Evolutionary conservation across 495 filamentous ascomycete species (phyloP).

Genomic region (Podospora bellae-mahoneyi): DNA sequence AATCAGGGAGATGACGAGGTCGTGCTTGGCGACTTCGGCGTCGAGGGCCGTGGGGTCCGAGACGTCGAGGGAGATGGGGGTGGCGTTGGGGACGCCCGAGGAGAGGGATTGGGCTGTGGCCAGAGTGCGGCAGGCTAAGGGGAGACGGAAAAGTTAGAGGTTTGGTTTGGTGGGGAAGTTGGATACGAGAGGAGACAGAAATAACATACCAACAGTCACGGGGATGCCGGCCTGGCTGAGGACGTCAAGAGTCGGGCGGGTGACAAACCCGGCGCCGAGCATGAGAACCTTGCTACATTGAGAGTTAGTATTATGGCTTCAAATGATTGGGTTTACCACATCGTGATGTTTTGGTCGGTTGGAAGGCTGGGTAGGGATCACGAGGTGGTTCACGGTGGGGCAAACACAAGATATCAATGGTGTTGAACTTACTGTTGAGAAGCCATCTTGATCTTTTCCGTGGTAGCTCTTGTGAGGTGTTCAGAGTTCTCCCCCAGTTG

Average conservation of each 20-base stretch:
- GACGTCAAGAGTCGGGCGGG: slow-evolving; percentile 73
- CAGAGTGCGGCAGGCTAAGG: slow-evolving; percentile 78
- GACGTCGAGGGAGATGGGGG: slow-evolving; percentile 80
- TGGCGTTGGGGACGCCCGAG: slow-evolving; percentile 65
- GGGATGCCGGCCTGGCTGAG: slow-evolving; percentile 69
- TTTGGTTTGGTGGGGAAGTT: not conserved
- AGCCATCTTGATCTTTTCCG: slow-evolving; percentile 25
- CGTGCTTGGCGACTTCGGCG: slow-evolving; percentile 68
- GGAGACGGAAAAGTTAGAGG: slow-evolving; percentile 3
- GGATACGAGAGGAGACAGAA: not conserved
- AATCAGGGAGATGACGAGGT: slow-evolving; percentile 79
- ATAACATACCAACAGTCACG: slow-evolving; percentile 76
- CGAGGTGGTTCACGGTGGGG: not conserved
- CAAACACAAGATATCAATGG: not conserved
- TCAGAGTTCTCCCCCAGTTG: slow-evolving; percentile 1
- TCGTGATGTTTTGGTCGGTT: not conserved
- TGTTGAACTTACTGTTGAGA: slow-evolving; percentile 32
- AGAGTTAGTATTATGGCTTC: slow-evolving; percentile 10
- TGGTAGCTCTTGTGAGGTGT: not conserved
- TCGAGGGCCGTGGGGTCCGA: slow-evolving; percentile 70
- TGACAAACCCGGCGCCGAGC: slow-evolving; percentile 77
- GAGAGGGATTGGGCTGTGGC: slow-evolving; percentile 70
- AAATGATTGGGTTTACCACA: not conserved
- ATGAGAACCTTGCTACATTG: slow-evolving; percentile 56
- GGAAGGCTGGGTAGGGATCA: not conserved